phyloP scores from a whole-genome alignment of 257 asterid genomes.

The Solanum megistacrolobum region DNA sequence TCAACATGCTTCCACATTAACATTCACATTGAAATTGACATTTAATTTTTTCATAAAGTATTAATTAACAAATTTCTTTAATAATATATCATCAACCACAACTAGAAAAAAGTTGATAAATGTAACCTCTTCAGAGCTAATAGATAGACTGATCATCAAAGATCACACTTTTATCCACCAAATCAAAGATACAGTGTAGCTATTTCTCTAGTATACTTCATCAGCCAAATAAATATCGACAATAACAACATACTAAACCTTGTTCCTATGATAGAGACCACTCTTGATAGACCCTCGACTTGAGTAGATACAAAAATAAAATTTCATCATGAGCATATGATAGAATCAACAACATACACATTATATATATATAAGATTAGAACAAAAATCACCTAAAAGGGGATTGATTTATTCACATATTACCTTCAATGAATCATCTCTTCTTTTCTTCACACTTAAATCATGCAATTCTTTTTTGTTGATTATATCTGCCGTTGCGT shows the following conservation, averaged over 20 bases:
- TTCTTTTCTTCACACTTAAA: conserved; percentile 16
- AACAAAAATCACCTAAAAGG: conserved; percentile 32
- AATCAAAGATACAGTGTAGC: no score
- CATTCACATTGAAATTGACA: background rate
- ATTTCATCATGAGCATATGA: background rate
- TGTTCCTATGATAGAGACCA: no score
- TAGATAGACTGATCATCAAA: background rate
- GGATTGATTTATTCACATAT: conserved; percentile 45
- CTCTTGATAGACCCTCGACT: background rate
- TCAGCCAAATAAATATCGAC: background rate
- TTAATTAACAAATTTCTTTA: background rate
- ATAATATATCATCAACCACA: background rate
- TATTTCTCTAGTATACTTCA: background rate
- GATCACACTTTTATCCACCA: background rate
- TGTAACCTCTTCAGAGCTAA: background rate
- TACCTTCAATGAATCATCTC: conserved; percentile 38
- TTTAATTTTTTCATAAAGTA: background rate
- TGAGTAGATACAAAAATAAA: background rate
- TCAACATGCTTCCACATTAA: background rate
- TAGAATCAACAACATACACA: conserved; percentile 5
- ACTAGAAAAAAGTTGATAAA: background rate
- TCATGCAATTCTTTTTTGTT: conserved; percentile 27
- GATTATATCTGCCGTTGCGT: background rate
- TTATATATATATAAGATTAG: background rate
- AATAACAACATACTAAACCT: no score